Evolutionary conservation across 2,329 filamentous ascomycete genomes (phyloP), one percentile per base, ranked within the genome.

Genomic region (Thyridium curvatum): DNA sequence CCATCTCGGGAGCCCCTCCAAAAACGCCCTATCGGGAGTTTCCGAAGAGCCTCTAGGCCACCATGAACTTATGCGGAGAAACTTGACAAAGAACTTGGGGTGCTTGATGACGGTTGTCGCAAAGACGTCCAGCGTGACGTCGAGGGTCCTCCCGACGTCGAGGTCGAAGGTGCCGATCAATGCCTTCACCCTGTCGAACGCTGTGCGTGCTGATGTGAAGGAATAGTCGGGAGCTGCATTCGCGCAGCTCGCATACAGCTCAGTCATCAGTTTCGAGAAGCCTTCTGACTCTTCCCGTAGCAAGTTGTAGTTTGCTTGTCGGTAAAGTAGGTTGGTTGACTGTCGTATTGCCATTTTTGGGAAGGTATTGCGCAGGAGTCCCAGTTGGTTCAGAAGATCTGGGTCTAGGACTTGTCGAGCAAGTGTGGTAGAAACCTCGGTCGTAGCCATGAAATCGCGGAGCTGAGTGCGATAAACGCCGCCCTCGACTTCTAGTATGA

Each of bases 121-220:
- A 55, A 94, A 95, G 26, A 97, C 89, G 56, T 98, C 93, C 14
- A 98, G 73, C 0, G 89, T 94, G 16, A 97, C 88, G 58, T 98
- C 93, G 10, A 98, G 73, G 4, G 94, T 91, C 53, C 94, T 79
- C 35, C 93, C 94, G 30, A 96, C 93, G 58, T 98, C 93, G 45
- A 98, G 74, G 60, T 98, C 91, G 55, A 98, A 98, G 8, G 93
- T 93, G 41, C 93, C 93, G 48, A 98, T 94, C 52, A 98, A 76
- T 13, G 86, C 91, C 62, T 95, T 96, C 46, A 98, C 84, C 46
- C 83, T 82, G 56, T 96, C 86, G 52, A 95, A 96, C 1, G 89
- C 89, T 52, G 89, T 83, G 50, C 86, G 81, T 2, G 91, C 87
- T 29, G 85, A 38, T 78, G 78, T 3, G 80, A 80, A n/a, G 84